Percentiles rank a stretch among this genome's conserved stretches.
phyloP scores from a whole-genome alignment of 331 rosid genomes.

The Malus hybrid region DNA sequence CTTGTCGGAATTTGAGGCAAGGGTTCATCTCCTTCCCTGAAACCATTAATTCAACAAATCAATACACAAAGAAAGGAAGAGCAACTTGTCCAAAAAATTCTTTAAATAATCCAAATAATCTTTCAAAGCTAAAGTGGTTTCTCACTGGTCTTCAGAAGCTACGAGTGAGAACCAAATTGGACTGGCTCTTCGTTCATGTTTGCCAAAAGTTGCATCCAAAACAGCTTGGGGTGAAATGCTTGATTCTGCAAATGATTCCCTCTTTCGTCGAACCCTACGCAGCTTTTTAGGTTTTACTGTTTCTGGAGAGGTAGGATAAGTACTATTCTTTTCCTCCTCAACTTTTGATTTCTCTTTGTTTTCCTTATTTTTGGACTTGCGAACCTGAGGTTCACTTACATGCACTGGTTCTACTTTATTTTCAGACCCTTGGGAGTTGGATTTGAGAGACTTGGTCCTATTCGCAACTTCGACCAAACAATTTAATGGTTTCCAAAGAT shows the following conservation, averaged over 20 bases:
- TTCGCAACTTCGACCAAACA: slow-evolving; percentile 86
- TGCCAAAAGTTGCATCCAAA: slow-evolving; percentile 33
- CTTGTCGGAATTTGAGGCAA: slow-evolving; percentile 55
- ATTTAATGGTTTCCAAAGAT: slow-evolving; percentile 91
- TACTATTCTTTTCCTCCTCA: slow-evolving; percentile 50
- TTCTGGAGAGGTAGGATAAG: slow-evolving; percentile 35
- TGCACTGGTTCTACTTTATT: slow-evolving; percentile 42
- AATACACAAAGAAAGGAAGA: slow-evolving; percentile 5
- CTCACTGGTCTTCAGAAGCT: slow-evolving; percentile 82
- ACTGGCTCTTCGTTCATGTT: slow-evolving; percentile 27
- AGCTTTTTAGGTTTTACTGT: slow-evolving; percentile 48
- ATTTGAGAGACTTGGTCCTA: slow-evolving; percentile 74
- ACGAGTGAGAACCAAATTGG: slow-evolving; percentile 77
- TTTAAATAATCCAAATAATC: background rate
- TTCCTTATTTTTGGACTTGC: slow-evolving; percentile 56
- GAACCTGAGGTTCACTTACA: slow-evolving; percentile 36
- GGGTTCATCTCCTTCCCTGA: slow-evolving; percentile 59
- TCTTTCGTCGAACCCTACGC: slow-evolving; percentile 63
- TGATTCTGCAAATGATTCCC: slow-evolving; percentile 41
- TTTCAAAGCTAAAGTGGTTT: slow-evolving; percentile 18
- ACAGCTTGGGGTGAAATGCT: slow-evolving; percentile 50
- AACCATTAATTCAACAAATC: slow-evolving; percentile 19
- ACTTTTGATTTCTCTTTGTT: slow-evolving; percentile 50
- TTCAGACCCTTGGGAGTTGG: slow-evolving; percentile 54
- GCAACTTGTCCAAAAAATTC: slow-evolving; percentile 1